Evolutionary conservation across 1,284 basidiomycete genomes (phyloP), one percentile per base, ranked within the genome.

Genomic region (Ustilago crameri): DNA sequence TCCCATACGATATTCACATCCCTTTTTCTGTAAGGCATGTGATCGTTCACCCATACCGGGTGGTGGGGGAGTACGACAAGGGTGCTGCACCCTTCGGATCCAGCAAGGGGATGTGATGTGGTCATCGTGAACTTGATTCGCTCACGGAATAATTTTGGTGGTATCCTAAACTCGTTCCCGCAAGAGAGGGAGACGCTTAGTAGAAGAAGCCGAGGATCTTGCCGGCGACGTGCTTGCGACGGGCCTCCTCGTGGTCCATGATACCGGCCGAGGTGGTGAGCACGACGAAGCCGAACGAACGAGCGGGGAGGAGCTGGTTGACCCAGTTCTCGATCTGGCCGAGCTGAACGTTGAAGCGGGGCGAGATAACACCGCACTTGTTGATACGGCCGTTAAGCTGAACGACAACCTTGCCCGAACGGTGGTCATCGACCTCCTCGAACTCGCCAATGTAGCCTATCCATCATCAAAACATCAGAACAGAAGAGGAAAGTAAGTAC

Each of bases 361-460:
- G 95, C 32, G 95, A 98, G 86, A 99, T 97, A 83, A 98, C 96
- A 84, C 95, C 96, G 66, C 82, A 84, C 88, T 99, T 98, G 90
- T 98, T 99, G 80, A 99, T 89, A 68, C 94, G 92, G 63, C 96
- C 96, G 85, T 97, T 98, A 71, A 99, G 90, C 86, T 98, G 94
- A 78, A 98, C 89, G 80, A 99, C 95, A 78, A 99, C 93, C 88
- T 99, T 99, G 84, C 94, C 94, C 17, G 93, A 91, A 73, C 96
- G 94, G 87, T 98, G 96, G 87, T 99, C 96, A 84, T 99, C 96
- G 84, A 99, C 91, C 86, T 97, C 92, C 87, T 98, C 95, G 84
- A 98, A 98, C 87, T 98, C 95, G 82, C 94, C 94, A 75, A 98
- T 97, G 89, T 98, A 98, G 71, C 94, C 95, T 97, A 32, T 5